Evolutionary conservation across 257 asterid genomes (phyloP).

Genomic region (Petrea volubilis): DNA sequence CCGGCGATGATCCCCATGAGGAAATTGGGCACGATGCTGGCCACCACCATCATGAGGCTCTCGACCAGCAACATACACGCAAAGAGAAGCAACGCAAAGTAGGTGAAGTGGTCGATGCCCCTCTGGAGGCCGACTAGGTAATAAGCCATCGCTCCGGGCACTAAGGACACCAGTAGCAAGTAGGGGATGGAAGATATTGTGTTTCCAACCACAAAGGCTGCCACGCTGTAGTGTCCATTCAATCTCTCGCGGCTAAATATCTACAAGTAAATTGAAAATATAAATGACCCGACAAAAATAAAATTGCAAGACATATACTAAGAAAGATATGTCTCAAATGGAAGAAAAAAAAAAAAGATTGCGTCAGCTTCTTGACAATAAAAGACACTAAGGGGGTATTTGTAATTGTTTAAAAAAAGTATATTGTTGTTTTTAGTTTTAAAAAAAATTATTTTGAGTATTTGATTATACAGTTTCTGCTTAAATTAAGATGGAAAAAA

Average conservation of each 20-base stretch:
- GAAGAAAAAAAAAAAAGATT: background rate
- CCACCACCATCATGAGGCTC: slow-evolving; percentile 54
- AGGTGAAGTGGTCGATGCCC: slow-evolving; percentile 30
- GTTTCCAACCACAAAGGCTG: slow-evolving; percentile 42
- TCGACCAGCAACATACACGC: slow-evolving; percentile 48
- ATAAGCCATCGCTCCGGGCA: slow-evolving; percentile 44
- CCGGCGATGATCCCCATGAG: slow-evolving; percentile 48
- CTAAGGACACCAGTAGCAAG: slow-evolving; percentile 33
- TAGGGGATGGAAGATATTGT: slow-evolving; percentile 49
- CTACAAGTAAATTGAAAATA: background rate
- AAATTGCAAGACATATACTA: background rate
- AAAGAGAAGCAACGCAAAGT: slow-evolving; percentile 41
- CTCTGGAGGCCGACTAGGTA: slow-evolving; percentile 47
- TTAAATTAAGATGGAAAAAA: too few relatives aligned
- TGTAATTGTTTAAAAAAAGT: too few relatives aligned
- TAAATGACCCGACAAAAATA: background rate
- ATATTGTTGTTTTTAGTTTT: too few relatives aligned
- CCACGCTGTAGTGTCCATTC: slow-evolving; percentile 52
- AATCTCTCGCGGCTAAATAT: slow-evolving; percentile 29
- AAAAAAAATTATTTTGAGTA: too few relatives aligned
- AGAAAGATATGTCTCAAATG: background rate
- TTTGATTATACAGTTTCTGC: too few relatives aligned
- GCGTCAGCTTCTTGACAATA: too few relatives aligned
- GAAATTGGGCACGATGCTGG: slow-evolving; percentile 40
- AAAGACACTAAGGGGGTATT: too few relatives aligned